Base-by-base conservation (phyloP, 2,329 filamentous ascomycete genomes). In the Exserohilum rostratum region DNA sequence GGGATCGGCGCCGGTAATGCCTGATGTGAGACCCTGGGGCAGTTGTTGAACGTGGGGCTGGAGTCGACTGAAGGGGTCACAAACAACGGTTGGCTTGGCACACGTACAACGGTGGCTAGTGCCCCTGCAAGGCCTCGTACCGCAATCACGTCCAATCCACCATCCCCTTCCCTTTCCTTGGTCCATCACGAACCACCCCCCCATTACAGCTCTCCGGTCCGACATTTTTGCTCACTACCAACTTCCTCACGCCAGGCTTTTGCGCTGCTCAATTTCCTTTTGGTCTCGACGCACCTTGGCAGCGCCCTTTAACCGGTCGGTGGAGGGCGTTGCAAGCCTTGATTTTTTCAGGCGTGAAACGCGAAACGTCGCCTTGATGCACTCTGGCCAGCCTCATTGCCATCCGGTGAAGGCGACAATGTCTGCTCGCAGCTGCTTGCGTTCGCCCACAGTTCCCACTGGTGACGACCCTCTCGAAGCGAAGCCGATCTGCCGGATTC, bases 371-470 rank as follows among this genome's bases (percentile, higher is more conserved):
- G 52, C 52, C 35, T 40, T 18, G 22, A 22, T 31, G 18, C 29
- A 13, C 34, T 50, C 34, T 42, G 40, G 22, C 43, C 47, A 42
- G 42, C 52, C 35, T 51, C 52, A 45, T 35, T 35, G 10, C 34
- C 31, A 50, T 40, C 45, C 33, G 39, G 37, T 49, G 46, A 43
- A 39, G 37, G 25, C 27, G 20, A 42, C 30, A 43, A 47, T 30
- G 39, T 42, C 38, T 54, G 34, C 31, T 37, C 20, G 37, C 34
- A 30, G 35, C 30, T 29, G 47, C 42, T 55, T 27, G 47, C 52
- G 52, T 51, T 55, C 52, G 47, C 52, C 35, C 52, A 51, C 43
- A 15, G 47, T 46, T 46, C 27, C 39, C 40, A 47, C 31, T 38
- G 15, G n/a, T n/a, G 22, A 22, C 46, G 30, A 44, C 46, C 13